Conservation (phyloP, 371 early-diverging fungal genomes). For the Apophysomyces sp. region DNA sequence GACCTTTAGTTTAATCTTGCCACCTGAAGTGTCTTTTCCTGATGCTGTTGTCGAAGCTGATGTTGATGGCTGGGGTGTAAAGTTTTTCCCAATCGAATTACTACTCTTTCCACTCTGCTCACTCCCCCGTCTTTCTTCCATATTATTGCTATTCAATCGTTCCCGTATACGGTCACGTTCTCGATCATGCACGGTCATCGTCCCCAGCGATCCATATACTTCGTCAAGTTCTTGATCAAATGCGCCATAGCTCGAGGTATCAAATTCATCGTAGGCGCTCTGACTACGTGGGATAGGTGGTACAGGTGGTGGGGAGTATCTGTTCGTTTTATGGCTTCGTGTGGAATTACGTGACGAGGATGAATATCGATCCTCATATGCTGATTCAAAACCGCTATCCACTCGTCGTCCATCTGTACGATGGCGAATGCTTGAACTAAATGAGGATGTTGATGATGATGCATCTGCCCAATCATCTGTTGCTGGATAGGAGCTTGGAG, state of each 20-base stretch:
- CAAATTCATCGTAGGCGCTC: conserved; percentile 5
- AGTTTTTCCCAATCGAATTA: background rate
- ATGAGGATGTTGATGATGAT: conserved; percentile 21
- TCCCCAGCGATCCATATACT: conserved; percentile 29
- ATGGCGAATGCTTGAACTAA: conserved; percentile 21
- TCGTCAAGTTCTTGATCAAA: conserved; percentile 35
- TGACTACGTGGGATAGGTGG: conserved; percentile 26
- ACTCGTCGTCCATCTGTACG: conserved; percentile 31
- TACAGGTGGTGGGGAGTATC: conserved; percentile 36
- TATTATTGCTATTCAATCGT: conserved; percentile 8
- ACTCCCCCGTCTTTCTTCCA: conserved; percentile 3
- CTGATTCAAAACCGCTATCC: conserved; percentile 47
- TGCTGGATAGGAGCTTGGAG: conserved; percentile 14
- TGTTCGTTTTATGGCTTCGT: conserved; percentile 13
- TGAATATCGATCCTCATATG: conserved; percentile 36
- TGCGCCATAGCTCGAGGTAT: conserved; percentile 18
- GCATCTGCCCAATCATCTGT: conserved; percentile 26
- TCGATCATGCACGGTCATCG: conserved; percentile 16
- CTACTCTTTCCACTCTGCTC: background rate
- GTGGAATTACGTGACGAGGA: conserved; percentile 16
- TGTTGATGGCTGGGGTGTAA: conserved; percentile 6
- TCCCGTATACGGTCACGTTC: conserved; percentile 13
- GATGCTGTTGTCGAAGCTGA: conserved; percentile 21
- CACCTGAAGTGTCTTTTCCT: conserved; percentile 12
- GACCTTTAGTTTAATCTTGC: conserved; percentile 21